Conservation (phyloP, 345 rosid species). For the Noccaea bulbosa region DNA sequence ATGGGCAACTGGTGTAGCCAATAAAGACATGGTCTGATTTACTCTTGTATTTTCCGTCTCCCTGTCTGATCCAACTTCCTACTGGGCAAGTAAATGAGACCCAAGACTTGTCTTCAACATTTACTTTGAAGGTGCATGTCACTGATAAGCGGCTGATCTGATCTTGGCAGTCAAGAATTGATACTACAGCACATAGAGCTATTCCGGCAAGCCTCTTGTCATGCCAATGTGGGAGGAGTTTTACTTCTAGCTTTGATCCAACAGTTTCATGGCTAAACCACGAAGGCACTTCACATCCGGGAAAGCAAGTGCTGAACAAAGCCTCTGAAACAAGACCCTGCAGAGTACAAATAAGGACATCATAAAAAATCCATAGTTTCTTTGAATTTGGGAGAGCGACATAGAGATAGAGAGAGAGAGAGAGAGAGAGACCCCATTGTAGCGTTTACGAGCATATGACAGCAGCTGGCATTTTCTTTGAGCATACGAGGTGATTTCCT, state of each 20-base stretch:
- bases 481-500: constrained; percentile 20
- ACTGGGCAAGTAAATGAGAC: neutral
- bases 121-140: constrained; percentile 20
- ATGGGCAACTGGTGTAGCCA: constrained; percentile 17
- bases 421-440: constrained; percentile 11
- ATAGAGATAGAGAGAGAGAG: neutral
- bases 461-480: constrained; percentile 20
- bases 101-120: neutral
- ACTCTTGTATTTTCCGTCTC: neutral
- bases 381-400: neutral
- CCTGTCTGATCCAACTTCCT: neutral
- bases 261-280: constrained; percentile 12
- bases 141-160: constrained; percentile 13
- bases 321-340: constrained; percentile 31
- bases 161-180: neutral
- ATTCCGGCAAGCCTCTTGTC: constrained; percentile 11
- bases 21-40: constrained; percentile 24
- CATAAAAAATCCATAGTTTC: no score
- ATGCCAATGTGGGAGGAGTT: constrained; percentile 30
- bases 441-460: constrained; percentile 6
- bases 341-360: neutral
- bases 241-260: constrained; percentile 5
- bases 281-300: constrained; percentile 36
- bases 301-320: constrained; percentile 18
- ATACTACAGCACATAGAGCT: constrained; percentile 27